Base-by-base conservation (phyloP, 2,329 filamentous ascomycete genomes). In the Trichophyton benhamiae region DNA sequence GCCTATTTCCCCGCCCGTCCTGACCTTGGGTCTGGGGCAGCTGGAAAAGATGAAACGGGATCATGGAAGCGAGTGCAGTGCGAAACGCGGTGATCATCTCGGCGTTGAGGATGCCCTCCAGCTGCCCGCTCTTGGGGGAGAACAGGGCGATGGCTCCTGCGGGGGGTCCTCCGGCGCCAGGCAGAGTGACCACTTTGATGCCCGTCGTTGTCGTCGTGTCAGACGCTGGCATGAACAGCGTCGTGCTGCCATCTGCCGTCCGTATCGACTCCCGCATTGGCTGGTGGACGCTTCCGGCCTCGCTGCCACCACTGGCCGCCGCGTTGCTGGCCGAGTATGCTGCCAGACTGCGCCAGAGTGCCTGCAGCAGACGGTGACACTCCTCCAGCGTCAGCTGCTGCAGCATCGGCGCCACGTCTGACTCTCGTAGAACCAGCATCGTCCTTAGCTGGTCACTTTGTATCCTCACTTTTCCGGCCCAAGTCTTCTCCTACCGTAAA, bases 11-110 rank as follows among this genome's bases (percentile, higher is more conserved):
- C 55, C 2, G 72, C 60, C 8, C 27, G 13, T 25, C 38, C 33
- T 33, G 27, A 3, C 15, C 17, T 8, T 15, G 52, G 17, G 27
- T 44, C 41, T n/a, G 46, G 46, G 46, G 46, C 25, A 49, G 8
- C 20, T 48, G 44, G 44, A 20, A 48, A 20, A 81, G 82, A 20
- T 75, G 73, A 38, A 90, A 78, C 0, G 90, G 79, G 27, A 86
- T 84, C 60, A 86, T 82, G 3, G 86, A 87, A 1, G 84, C 84
- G 9, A 92, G 77, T 0, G 88, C 87, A 0, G 89, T 94, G 63
- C 89, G 84, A 73, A 92, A 94, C 2, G 87, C 88, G 0, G 89
- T 94, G 36, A 92, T 76, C 53, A 88, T 85, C 63, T 82, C 82
- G 15, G 88, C 87, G 67, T 89, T 87, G 42, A 94, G 75, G 61